Percentiles rank a stretch among this genome's conserved stretches.
phyloP scores from a whole-genome alignment of 306 rosid genomes.

The Castanea mollissima region DNA sequence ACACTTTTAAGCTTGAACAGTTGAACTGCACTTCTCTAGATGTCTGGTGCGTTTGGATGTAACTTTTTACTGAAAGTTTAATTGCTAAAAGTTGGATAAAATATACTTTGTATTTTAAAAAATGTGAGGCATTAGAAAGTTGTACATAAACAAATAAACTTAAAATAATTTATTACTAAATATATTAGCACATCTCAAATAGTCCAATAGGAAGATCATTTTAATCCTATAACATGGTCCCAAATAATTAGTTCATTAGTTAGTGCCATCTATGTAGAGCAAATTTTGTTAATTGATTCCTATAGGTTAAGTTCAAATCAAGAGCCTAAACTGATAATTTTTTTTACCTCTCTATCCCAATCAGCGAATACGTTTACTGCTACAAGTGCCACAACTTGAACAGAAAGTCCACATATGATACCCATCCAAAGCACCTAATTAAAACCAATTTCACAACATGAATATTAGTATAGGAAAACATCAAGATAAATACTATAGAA shows the following conservation, averaged over 20 bases:
- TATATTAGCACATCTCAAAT: too few species aligned
- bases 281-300: background rate
- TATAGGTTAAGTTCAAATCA: background rate
- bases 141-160: too few species aligned
- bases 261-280: background rate
- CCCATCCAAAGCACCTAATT: constrained; percentile 63
- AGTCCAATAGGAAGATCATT: too few species aligned
- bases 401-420: constrained; percentile 52
- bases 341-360: constrained; percentile 43
- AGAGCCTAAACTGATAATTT: background rate
- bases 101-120: too few species aligned
- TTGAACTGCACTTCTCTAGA: too few species aligned
- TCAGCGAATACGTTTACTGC: constrained; percentile 31
- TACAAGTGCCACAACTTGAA: constrained; percentile 44
- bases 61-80: too few species aligned
- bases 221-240: background rate
- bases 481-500: too few species aligned
- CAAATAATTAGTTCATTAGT: background rate
- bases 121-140: background rate
- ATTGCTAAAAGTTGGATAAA: too few species aligned
- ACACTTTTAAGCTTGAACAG: background rate
- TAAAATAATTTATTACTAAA: too few species aligned
- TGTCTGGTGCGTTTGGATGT: too few species aligned
- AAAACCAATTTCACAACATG: background rate
- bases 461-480: background rate